Evolutionary conservation across 2,329 filamentous ascomycete genomes (phyloP), one percentile per base, ranked within the genome.

Genomic region (Microsporum canis): DNA sequence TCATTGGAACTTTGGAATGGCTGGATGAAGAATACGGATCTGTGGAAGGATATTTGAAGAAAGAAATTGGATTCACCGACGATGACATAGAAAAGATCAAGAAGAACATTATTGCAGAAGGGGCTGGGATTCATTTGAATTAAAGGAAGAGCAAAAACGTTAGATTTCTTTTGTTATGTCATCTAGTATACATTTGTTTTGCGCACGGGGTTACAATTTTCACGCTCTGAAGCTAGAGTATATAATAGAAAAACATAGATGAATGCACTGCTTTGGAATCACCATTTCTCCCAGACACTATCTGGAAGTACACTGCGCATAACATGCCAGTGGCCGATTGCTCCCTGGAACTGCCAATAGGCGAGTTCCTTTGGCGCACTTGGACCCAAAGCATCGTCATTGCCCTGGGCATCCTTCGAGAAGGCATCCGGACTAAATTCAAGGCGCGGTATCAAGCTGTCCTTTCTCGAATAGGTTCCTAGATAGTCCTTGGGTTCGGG

Each of bases 211-310:
- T 17, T 8, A 60, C 36, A 27, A 51, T 60, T 60, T 38, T 60
- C 38, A 43, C 34, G 34, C n/a, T 10, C 8, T 12, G 41, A 56
- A 27, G 31, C 5, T 45, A 60, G 38, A 27, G 27, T 34, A 60
- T 39, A 56, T 41, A 5, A 56, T 63, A 56, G n/a, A 49, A 53
- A 17, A 61, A 60, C 7, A 33, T 53, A 29, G 12, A 34, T 53
- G 12, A 53, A 53, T 6, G n/a, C 3, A 53, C 10, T 33, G 49
- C 10, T 31, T 31, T 33, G 23, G 17, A 17, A 57, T 81, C 74
- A 96, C 89, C 90, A 97, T 68, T 84, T 82, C 76, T 95, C 88
- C 94, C 94, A 99, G 31, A 97, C 83, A 10, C 77, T 76, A 61
- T 79, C 79, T 0, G 91, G 91, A 64, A 97, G 67, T 2, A 96